Evolutionary conservation across 2,329 filamentous ascomycete genomes (phyloP).

Genomic region (Aschersonia sp.): DNA sequence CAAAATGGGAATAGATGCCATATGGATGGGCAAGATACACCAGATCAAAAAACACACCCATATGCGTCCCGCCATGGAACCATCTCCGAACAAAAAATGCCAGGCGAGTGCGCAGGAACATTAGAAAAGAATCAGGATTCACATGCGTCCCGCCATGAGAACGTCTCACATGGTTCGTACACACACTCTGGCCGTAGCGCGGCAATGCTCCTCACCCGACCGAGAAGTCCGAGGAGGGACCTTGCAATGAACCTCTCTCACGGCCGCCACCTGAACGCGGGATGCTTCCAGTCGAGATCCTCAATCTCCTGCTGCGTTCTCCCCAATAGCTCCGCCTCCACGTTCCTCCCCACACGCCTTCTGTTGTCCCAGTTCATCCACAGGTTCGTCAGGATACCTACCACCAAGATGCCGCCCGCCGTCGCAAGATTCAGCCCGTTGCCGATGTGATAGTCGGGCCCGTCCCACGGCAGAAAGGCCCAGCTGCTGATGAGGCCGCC

Average conservation of each 20-base stretch:
- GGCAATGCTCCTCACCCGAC: not conserved
- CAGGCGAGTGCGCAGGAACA: too few relatives aligned
- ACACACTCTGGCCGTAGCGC: too few relatives aligned
- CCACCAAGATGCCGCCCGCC: constrained; percentile 32
- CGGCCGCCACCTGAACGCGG: constrained; percentile 42
- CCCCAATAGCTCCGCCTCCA: constrained; percentile 33
- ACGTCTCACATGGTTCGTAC: too few relatives aligned
- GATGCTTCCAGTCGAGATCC: constrained; percentile 53
- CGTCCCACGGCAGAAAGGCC: constrained; percentile 49
- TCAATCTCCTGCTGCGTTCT: constrained; percentile 37
- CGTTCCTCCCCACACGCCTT: constrained; percentile 12
- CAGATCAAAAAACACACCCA: too few relatives aligned
- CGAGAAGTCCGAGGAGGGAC: too few relatives aligned
- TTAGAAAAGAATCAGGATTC: too few relatives aligned
- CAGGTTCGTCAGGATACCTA: constrained; percentile 29
- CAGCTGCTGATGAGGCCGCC: constrained; percentile 54
- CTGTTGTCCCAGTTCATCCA: constrained; percentile 53
- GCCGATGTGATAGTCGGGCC: constrained; percentile 52
- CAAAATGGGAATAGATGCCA: too few relatives aligned
- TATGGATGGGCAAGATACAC: too few relatives aligned
- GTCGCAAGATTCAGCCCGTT: constrained; percentile 58
- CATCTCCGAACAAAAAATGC: too few relatives aligned
- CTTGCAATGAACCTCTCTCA: constrained; percentile 4
- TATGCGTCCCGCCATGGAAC: too few relatives aligned
- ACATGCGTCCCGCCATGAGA: too few relatives aligned